Evolutionary conservation across 768 basidiomycete species (phyloP).

Genomic region (Pleurotus sapidus): DNA sequence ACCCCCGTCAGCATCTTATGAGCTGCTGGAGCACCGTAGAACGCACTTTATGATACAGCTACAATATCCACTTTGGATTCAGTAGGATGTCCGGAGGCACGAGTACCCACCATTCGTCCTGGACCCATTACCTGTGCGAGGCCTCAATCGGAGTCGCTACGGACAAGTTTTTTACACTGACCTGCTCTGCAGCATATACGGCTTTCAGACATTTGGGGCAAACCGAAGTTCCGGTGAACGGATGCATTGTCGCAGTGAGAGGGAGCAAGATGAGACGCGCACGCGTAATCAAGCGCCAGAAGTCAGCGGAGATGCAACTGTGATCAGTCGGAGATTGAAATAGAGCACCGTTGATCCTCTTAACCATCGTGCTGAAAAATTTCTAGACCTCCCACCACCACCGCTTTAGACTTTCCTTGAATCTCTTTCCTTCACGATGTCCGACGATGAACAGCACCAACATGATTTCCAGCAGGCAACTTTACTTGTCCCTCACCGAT

Average conservation of each 20-base stretch:
- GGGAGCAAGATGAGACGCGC: no score
- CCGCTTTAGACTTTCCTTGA: slow-evolving; percentile 13
- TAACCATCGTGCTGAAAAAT: slow-evolving; percentile 18
- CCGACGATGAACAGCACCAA: slow-evolving; percentile 87
- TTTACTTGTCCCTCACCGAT: slow-evolving; percentile 1
- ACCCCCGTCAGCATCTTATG: not conserved
- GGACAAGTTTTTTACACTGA: slow-evolving; percentile 23
- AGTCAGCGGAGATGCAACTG: not conserved
- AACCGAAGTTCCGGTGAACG: slow-evolving; percentile 65
- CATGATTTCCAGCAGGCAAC: slow-evolving; percentile 82
- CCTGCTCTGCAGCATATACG: slow-evolving; percentile 91
- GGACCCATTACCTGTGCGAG: slow-evolving; percentile 71
- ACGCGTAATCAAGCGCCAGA: not conserved
- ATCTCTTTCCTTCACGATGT: slow-evolving; percentile 52
- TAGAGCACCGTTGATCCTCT: slow-evolving; percentile 24
- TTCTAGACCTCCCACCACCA: slow-evolving; percentile 2
- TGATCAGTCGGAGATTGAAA: slow-evolving; percentile 31
- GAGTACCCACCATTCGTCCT: slow-evolving; percentile 70
- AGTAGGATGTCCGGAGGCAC: not conserved
- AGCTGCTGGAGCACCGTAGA: not conserved
- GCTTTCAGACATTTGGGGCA: slow-evolving; percentile 75
- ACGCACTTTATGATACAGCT: slow-evolving; percentile 80
- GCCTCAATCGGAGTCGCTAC: not conserved
- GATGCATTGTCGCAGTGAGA: slow-evolving; percentile 47
- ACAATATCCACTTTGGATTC: slow-evolving; percentile 8